These are phyloP conservation scores for Solanum aculeatissimum DNA, from an alignment of 305 asterid genomes.

Conservation along the genomic window DNA sequence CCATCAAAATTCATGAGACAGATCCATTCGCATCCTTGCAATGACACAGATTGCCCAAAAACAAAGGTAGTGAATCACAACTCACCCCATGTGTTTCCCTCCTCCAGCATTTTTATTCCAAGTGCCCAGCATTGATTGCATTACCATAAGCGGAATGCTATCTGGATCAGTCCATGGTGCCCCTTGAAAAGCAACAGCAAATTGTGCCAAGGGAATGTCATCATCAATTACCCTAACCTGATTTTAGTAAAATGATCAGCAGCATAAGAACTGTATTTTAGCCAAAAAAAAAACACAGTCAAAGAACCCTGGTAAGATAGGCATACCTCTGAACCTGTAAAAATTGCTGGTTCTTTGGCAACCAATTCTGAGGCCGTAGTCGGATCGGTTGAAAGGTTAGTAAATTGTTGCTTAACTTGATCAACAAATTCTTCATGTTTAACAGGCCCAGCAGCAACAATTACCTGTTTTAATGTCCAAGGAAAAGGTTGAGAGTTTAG, in stretches of 20 bases:
- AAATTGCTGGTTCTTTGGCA: constrained; percentile 55
- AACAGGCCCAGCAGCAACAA: constrained; percentile 74
- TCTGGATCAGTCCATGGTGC: constrained; percentile 48
- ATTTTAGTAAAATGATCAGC: constrained; percentile 4
- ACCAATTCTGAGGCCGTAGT: constrained; percentile 56
- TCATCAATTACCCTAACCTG: constrained; percentile 77
- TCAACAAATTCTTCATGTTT: constrained; percentile 73
- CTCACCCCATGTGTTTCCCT: constrained; percentile 90
- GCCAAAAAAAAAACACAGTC: constrained; percentile 3
- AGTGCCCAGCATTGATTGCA: constrained; percentile 36
- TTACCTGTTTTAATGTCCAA: constrained; percentile 32
- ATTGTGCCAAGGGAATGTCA: constrained; percentile 33
- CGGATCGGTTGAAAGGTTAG: constrained; percentile 48
- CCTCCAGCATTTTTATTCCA: constrained; percentile 79
- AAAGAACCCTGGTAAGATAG: constrained; percentile 6
- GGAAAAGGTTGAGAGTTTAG: not conserved
- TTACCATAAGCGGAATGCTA: constrained; percentile 37
- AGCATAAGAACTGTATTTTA: not conserved
- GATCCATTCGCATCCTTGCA: not conserved
- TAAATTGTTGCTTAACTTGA: constrained; percentile 52
- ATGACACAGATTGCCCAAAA: not conserved
- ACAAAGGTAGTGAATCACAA: not conserved
- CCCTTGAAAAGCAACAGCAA: constrained; percentile 41
- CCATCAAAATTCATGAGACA: constrained; percentile 3
- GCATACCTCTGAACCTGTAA: constrained; percentile 90